Evolutionary conservation across 2,329 filamentous ascomycete species (phyloP).

Genomic region (Lasiodiplodia sp.): DNA sequence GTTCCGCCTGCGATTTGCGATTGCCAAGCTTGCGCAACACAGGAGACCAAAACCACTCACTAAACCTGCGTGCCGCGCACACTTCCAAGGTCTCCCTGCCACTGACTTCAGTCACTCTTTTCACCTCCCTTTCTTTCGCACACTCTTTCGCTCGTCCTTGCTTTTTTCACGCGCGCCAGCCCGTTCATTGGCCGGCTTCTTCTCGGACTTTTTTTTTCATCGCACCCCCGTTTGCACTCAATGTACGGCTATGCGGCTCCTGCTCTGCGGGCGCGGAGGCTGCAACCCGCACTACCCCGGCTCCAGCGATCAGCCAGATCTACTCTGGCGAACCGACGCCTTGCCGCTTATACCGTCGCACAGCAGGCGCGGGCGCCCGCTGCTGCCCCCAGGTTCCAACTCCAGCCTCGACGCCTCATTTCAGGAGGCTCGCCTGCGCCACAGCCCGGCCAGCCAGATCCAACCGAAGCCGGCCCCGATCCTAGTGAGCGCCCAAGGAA

Average conservation of each 20-base stretch:
- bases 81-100: constrained; percentile 9
- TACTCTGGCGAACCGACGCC: constrained; percentile 16
- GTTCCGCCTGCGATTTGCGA: constrained; percentile 23
- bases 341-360: constrained; percentile 4
- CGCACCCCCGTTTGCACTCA: constrained; percentile 16
- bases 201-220: constrained; percentile 28
- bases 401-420: constrained; percentile 14
- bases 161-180: background rate
- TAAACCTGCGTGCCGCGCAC: constrained; percentile 11
- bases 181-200: constrained; percentile 28
- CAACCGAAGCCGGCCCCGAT: constrained; percentile 12
- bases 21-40: constrained; percentile 19
- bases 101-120: constrained; percentile 24
- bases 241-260: constrained; percentile 16
- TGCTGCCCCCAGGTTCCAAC: constrained; percentile 8
- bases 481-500: background rate
- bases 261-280: constrained; percentile 22
- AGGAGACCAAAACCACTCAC: constrained; percentile 1
- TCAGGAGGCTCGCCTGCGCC: constrained; percentile 29
- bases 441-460: constrained; percentile 27
- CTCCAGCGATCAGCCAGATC: constrained; percentile 26
- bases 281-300: constrained; percentile 17
- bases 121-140: constrained; percentile 32
- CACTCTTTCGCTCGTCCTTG: constrained; percentile 31
- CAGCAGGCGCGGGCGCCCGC: constrained; percentile 24